Evolutionary conservation across 2,329 filamentous ascomycete species (phyloP).

Genomic region (Epichloe uncinata): DNA sequence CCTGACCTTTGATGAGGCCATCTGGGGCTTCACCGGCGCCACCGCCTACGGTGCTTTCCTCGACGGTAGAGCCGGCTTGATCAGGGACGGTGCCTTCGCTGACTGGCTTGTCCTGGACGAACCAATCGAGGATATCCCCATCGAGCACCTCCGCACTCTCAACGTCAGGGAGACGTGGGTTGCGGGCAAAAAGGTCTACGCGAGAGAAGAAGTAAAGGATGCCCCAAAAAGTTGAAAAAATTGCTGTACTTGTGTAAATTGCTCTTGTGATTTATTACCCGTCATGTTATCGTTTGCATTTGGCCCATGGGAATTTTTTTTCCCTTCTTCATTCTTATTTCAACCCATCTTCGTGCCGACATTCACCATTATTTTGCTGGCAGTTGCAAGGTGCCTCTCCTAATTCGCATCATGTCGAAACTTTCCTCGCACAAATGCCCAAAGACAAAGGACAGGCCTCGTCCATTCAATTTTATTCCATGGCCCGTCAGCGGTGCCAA

Average conservation of each 20-base stretch:
- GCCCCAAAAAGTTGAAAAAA: no score
- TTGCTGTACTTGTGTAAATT: neutral
- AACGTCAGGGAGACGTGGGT: conserved; percentile 57
- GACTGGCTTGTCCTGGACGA: conserved; percentile 59
- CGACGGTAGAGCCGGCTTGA: conserved; percentile 44
- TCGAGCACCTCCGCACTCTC: conserved; percentile 39
- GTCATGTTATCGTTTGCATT: no score
- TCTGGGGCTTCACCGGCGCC: conserved; percentile 48
- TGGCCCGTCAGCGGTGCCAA: neutral
- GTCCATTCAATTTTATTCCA: no score
- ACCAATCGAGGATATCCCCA: conserved; percentile 34
- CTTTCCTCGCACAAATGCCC: no score
- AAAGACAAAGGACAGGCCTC: no score
- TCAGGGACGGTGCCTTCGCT: conserved; percentile 46
- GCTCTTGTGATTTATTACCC: neutral
- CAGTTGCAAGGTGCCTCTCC: no score
- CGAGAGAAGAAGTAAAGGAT: neutral
- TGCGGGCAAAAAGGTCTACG: conserved; percentile 39
- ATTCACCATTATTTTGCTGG: no score
- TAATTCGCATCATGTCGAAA: no score
- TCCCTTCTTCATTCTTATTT: no score
- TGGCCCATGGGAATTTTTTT: no score
- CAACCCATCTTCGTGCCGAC: no score
- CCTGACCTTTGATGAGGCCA: conserved; percentile 43
- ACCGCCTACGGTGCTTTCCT: conserved; percentile 46